Base-by-base conservation (phyloP, 176 grass and related monocot genomes). In the Triticum turgidum region DNA sequence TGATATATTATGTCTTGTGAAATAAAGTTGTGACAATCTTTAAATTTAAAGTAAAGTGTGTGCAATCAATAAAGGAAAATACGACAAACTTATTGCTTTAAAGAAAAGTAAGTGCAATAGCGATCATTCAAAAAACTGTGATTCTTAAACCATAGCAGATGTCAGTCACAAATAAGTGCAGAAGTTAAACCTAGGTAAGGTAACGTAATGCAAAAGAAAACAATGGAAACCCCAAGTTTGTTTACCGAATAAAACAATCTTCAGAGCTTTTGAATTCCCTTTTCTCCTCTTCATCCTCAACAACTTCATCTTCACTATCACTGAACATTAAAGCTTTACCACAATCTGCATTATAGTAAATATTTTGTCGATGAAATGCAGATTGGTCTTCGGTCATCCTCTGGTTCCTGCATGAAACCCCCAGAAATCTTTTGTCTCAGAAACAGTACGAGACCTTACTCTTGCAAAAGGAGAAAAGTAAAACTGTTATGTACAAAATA, bases 361-460 rank as follows among this genome's bases (percentile, higher is more conserved):
- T 98, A 77, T 92, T 94, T 80, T 85, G 86, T 27, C 94, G 88
- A 86, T 92, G 92, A 86, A 98, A 86, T 87, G 95, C 96, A 68
- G 94, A 99, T 88, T 99, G 97, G 49, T 99, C 97, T 61, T 96
- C 94, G 24, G 89, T 82, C 97, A 94, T 98, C 85, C 87, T 89
- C 69, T 96, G 94, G 65, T 98, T 98, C 86, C 95, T 98, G 86
- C 58, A 86, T 30, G 39, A 74, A 84, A 84, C 73, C 59, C 8
- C 30, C 2, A 58, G n/a, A 58, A 21, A 37, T 32, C 74, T 52
- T 54, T 34, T 24, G 10, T 86, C 3, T 86, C 67, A 82, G 11
- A 35, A 82, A 76, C 45, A 24, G 12, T 44, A 68, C 17, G 45
- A 75, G 49, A 68, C 32, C 11, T 11, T 79, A 79, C 49, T 80